phyloP scores from a whole-genome alignment of 75 land plant species.

The Chamaecyparis obtusa region DNA sequence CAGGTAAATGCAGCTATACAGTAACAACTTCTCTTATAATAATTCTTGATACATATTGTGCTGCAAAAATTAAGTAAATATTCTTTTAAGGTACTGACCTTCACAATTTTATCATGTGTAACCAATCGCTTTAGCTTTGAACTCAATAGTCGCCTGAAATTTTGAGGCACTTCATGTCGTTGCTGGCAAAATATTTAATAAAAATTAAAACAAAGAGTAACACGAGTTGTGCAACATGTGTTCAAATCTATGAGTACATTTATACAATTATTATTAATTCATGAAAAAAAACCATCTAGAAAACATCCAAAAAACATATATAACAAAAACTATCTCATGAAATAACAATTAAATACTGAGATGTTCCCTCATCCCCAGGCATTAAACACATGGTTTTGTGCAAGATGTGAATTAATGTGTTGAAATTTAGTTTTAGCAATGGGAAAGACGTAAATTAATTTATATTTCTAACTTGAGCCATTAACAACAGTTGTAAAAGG shows the following conservation, averaged over 20 bases:
- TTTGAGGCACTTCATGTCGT: constrained; percentile 62
- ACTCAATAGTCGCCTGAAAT: constrained; percentile 54
- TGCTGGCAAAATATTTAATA: constrained; percentile 28
- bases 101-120: constrained; percentile 56
- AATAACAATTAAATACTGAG: neutral
- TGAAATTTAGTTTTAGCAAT: neutral
- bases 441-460: neutral
- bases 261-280: neutral
- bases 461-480: neutral
- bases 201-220: neutral
- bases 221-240: neutral
- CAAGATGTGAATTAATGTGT: neutral
- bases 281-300: neutral
- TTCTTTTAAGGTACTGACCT: constrained; percentile 33
- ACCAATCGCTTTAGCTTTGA: constrained; percentile 58
- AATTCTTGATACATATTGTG: neutral
- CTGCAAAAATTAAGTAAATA: neutral
- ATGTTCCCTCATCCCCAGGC: neutral
- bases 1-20: neutral
- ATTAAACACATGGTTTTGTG: neutral
- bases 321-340: neutral
- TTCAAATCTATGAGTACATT: neutral
- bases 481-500: neutral
- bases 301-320: neutral
- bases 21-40: neutral